Evolutionary conservation across 2,329 filamentous ascomycete genomes (phyloP).

Genomic region (Fusarium nygamai): DNA sequence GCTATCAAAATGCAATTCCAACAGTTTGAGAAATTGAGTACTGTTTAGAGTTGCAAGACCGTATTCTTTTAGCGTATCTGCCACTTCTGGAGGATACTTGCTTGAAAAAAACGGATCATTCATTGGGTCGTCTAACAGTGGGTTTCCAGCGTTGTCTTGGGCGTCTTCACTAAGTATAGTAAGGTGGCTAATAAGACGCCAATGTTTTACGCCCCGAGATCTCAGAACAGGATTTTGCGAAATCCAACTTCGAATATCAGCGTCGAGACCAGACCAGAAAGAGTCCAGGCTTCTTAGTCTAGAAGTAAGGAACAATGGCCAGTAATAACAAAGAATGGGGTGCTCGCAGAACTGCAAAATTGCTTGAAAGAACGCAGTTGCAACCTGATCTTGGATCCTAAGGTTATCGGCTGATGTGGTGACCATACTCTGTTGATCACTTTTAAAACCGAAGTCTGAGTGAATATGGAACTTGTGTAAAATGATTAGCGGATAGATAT

Average conservation of each 20-base stretch:
- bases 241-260: neutral
- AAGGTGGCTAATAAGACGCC: neutral
- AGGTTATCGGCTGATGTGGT: neutral
- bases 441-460: constrained; percentile 24
- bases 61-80: neutral
- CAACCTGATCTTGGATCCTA: neutral
- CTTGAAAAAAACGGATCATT: neutral
- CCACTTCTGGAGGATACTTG: neutral
- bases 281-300: neutral
- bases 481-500: neutral
- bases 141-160: neutral
- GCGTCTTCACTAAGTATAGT: neutral
- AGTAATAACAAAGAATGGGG: neutral
- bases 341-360: neutral
- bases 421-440: neutral
- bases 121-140: neutral
- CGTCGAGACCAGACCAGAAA: neutral
- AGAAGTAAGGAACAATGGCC: neutral
- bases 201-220: neutral
- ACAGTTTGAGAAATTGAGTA: neutral
- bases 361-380: neutral
- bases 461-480: constrained; percentile 30
- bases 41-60: neutral
- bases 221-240: neutral
- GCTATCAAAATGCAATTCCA: neutral